Conservation (phyloP, 495 filamentous ascomycete genomes). For the Talaromyces stipitatus region DNA sequence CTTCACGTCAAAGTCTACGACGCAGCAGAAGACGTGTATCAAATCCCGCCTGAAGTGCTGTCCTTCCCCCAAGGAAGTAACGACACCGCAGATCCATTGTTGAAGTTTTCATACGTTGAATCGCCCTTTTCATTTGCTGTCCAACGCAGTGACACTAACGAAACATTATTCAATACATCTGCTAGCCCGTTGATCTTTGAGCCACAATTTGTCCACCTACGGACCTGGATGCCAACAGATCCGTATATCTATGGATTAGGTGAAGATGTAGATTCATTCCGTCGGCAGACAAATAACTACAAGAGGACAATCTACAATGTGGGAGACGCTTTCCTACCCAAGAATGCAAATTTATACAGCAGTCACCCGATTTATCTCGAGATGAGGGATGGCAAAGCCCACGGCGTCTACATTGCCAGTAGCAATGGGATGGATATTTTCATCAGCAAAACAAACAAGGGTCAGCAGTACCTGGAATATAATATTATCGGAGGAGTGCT, state of each 20-base stretch:
- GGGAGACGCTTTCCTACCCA: constrained; percentile 12
- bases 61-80: constrained; percentile 44
- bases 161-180: constrained; percentile 41
- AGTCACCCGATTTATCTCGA: constrained; percentile 49
- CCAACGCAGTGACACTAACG: constrained; percentile 40
- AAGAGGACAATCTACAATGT: constrained; percentile 44
- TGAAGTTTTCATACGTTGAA: constrained; percentile 39
- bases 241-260: constrained; percentile 53
- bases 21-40: constrained; percentile 61
- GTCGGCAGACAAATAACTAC: constrained; percentile 39
- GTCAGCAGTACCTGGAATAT: constrained; percentile 60
- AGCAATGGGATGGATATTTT: constrained; percentile 64
- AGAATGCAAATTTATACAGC: constrained; percentile 43
- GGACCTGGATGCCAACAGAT: constrained; percentile 37
- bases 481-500: constrained; percentile 49
- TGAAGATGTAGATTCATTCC: constrained; percentile 42
- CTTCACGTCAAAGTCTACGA: constrained; percentile 83
- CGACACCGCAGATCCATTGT: constrained; percentile 19
- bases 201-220: constrained; percentile 50
- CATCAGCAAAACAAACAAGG: constrained; percentile 21
- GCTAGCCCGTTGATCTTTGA: constrained; percentile 40
- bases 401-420: constrained; percentile 49
- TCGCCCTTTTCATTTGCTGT: constrained; percentile 61
- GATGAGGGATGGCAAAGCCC: constrained; percentile 42
- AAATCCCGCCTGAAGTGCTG: constrained; percentile 66